Evolutionary conservation across 108 stramenopile genomes (phyloP), one percentile per base, ranked within the genome.

Genomic region (Cyclotella baltica): DNA sequence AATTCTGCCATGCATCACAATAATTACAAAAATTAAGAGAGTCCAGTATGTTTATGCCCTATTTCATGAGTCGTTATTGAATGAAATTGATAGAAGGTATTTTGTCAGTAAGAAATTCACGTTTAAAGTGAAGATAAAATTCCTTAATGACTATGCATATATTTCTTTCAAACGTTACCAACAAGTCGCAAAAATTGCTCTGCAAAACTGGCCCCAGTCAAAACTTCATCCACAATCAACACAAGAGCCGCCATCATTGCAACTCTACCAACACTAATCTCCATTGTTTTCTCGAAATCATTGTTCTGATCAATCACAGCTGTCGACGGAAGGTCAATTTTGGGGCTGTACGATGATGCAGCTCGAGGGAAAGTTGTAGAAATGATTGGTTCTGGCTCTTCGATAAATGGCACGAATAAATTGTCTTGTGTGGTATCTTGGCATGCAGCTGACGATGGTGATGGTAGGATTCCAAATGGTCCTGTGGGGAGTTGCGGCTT

Each of bases 191-290:
- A 10, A 53, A 82, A 31, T 48, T 86, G 85, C 34, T 86, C 53
- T 5, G 67, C 36, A 57, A 86, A 67, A 66, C 85, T 86, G 35
- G 78, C 55, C 3, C 85, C 85, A 15, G 76, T 73, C 0, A 78
- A 3, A 20, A 86, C 52, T 58, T 86, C 85, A 8, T 47, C 46
- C 1, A 51, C 59, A 19, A 82, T 52, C 3, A 86, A 57, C 19
- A 72, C 51, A 9, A 80, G 47, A 18, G 76, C 63, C 3, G 77
- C 76, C 11, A 86, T 62, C 85, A 86, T 86, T 0, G 85, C 80
- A 19, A 86, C 30, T 31, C 85, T 64, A 16, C 85, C 85, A 27
- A 78, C 36, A 23, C 36, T 30, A 22, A 86, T 56, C 55, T 86
- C 85, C 11, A 75, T 59, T 20, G 53, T 50, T n/a, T 34, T 29